Evolutionary conservation across 306 rosid genomes (phyloP).

Genomic region (Cucurbita pepo): DNA sequence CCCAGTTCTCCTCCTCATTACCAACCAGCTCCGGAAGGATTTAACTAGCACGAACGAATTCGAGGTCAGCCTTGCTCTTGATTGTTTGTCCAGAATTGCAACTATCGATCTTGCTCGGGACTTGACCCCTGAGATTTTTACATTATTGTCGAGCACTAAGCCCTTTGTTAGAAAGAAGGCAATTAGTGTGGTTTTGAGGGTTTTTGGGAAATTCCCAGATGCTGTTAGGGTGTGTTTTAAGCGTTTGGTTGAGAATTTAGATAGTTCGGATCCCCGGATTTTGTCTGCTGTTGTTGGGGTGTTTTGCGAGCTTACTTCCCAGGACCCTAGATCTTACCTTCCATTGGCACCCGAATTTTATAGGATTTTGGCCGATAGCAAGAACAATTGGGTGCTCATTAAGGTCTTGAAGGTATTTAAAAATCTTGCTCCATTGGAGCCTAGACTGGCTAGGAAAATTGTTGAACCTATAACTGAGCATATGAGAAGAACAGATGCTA

Average conservation of each 20-base stretch:
- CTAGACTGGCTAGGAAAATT: slow-evolving; percentile 58
- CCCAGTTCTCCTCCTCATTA: slow-evolving; percentile 67
- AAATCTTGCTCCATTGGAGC: slow-evolving; percentile 60
- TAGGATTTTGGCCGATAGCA: slow-evolving; percentile 50
- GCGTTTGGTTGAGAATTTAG: slow-evolving; percentile 78
- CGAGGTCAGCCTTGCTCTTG: slow-evolving; percentile 68
- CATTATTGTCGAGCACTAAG: slow-evolving; percentile 42
- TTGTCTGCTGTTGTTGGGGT: slow-evolving; percentile 62
- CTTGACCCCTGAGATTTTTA: slow-evolving; percentile 63
- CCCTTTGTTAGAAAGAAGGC: slow-evolving; percentile 60
- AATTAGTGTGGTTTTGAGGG: slow-evolving; percentile 42
- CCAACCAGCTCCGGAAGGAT: slow-evolving; percentile 91
- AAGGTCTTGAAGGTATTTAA: slow-evolving; percentile 72
- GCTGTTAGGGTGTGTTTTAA: slow-evolving; percentile 79
- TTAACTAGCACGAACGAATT: slow-evolving; percentile 37
- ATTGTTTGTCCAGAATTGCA: slow-evolving; percentile 53
- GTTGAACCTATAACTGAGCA: slow-evolving; percentile 68
- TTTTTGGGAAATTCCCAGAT: slow-evolving; percentile 72
- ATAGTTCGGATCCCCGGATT: slow-evolving; percentile 39
- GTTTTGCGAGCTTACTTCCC: slow-evolving; percentile 61
- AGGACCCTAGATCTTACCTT: slow-evolving; percentile 62
- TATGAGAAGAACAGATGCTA: slow-evolving; percentile 53
- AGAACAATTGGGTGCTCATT: slow-evolving; percentile 81
- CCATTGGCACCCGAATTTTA: slow-evolving; percentile 85
- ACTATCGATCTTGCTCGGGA: slow-evolving; percentile 74